Percentiles rank a stretch among this genome's conserved stretches.
These are phyloP conservation scores for Coemansia sp. DNA, from an alignment of 192 early-diverging fungal species.

Conservation along the genomic window DNA sequence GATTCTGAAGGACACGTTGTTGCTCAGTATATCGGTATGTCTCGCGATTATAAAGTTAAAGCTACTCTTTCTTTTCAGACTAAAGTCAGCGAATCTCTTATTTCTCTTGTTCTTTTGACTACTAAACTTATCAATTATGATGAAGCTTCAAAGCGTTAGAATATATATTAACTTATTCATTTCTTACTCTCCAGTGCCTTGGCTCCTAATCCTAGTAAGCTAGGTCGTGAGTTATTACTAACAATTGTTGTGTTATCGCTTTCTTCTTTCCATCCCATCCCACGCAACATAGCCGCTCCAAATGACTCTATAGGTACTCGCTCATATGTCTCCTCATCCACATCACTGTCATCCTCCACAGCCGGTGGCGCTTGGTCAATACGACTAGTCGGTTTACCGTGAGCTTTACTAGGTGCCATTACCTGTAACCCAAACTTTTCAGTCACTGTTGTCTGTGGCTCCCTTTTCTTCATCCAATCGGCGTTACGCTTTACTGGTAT, in stretches of 20 bases:
- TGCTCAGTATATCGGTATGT: slow-evolving; percentile 48
- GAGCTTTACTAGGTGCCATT: neutral
- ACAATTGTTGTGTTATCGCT: slow-evolving; percentile 23
- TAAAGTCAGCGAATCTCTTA: slow-evolving; percentile 43
- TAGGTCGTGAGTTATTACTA: slow-evolving; percentile 57
- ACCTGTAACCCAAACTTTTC: slow-evolving; percentile 4
- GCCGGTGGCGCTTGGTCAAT: neutral
- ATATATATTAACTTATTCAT: neutral
- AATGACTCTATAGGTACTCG: slow-evolving; percentile 87
- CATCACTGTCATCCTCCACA: slow-evolving; percentile 15
- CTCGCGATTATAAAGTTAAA: slow-evolving; percentile 36
- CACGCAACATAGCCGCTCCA: slow-evolving; percentile 82
- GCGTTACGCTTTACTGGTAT: slow-evolving; percentile 30
- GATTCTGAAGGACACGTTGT: slow-evolving; percentile 24
- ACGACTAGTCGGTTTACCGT: neutral
- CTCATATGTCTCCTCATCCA: slow-evolving; percentile 68
- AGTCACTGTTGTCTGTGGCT: neutral
- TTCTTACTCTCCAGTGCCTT: slow-evolving; percentile 51
- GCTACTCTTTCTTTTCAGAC: slow-evolving; percentile 29
- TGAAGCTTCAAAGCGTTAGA: neutral
- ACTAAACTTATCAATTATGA: slow-evolving; percentile 35
- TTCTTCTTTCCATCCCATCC: slow-evolving; percentile 84
- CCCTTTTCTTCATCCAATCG: slow-evolving; percentile 23
- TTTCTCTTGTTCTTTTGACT: slow-evolving; percentile 36
- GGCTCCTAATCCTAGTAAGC: slow-evolving; percentile 83